Conservation (phyloP, 371 early-diverging fungal species). For the Mucor mucedo region DNA sequence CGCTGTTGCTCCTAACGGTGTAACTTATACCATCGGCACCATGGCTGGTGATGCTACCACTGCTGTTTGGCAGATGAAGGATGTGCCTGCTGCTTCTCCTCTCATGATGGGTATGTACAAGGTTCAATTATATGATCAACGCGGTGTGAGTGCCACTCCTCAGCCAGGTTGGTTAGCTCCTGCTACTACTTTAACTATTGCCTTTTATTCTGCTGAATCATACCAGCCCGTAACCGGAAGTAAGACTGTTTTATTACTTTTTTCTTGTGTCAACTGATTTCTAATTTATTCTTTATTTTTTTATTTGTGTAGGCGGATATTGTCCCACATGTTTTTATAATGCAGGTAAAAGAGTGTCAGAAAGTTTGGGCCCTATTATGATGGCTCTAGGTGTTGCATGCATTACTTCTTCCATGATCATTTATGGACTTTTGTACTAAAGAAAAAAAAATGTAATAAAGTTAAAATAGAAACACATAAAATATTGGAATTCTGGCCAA, state of each 20-base stretch:
- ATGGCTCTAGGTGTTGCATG: slow-evolving; percentile 45
- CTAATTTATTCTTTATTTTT: neutral
- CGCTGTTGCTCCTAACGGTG: slow-evolving; percentile 44
- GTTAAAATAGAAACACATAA: neutral
- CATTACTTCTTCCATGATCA: slow-evolving; percentile 39
- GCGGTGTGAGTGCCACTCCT: slow-evolving; percentile 40
- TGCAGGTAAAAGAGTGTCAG: slow-evolving; percentile 32
- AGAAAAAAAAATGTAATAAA: neutral
- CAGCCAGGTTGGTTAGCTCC: slow-evolving; percentile 50
- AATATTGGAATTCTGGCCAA: neutral
- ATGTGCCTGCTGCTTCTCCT: slow-evolving; percentile 47
- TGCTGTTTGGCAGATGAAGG: slow-evolving; percentile 49
- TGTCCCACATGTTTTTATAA: slow-evolving; percentile 54
- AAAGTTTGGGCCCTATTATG: slow-evolving; percentile 34
- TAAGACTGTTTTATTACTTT: slow-evolving; percentile 15
- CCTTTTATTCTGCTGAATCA: slow-evolving; percentile 46
- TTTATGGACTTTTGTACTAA: slow-evolving; percentile 37
- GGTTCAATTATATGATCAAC: slow-evolving; percentile 53
- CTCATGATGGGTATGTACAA: slow-evolving; percentile 52
- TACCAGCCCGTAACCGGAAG: slow-evolving; percentile 34
- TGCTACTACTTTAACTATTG: slow-evolving; percentile 40
- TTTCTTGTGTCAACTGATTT: neutral
- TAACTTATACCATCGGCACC: slow-evolving; percentile 47
- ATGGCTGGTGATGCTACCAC: slow-evolving; percentile 45
- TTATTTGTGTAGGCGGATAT: slow-evolving; percentile 28